Evolutionary conservation across 139 green algal genomes (phyloP).

Genomic region (Micractinium sp.): DNA sequence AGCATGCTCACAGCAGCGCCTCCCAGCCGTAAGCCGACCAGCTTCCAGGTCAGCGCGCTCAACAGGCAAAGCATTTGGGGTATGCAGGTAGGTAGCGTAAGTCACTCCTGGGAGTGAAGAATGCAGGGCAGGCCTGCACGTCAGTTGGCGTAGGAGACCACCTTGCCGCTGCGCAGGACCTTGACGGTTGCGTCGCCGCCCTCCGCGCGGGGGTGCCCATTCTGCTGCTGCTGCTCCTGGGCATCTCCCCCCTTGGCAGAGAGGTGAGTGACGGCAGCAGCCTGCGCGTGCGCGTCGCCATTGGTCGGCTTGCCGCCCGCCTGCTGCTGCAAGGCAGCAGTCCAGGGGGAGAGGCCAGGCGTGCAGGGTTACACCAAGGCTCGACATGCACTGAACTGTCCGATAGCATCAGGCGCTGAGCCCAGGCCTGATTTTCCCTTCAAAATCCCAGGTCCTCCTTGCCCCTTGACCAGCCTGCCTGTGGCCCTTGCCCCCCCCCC

Average conservation of each 20-base stretch:
- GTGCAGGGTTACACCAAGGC: background rate
- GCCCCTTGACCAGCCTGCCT: background rate
- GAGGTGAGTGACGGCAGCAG: background rate
- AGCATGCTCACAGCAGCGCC: too few relatives aligned
- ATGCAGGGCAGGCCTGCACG: background rate
- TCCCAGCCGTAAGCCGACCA: too few relatives aligned
- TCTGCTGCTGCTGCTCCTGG: background rate
- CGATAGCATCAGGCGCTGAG: background rate
- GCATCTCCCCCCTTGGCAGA: background rate
- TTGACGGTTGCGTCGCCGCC: background rate
- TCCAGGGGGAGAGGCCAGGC: background rate
- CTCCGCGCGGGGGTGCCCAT: background rate
- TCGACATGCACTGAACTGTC: background rate
- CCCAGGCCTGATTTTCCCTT: background rate
- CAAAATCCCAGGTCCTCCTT: background rate
- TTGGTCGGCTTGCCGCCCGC: background rate
- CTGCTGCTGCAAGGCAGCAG: background rate
- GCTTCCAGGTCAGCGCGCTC: too few relatives aligned
- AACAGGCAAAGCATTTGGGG: too few relatives aligned
- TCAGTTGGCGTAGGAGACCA: background rate
- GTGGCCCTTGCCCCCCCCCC: too few relatives aligned
- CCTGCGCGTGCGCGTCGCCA: background rate
- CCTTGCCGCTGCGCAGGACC: slow-evolving; percentile 28
- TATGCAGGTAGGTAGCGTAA: too few relatives aligned
- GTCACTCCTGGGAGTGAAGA: too few relatives aligned